These are phyloP conservation scores for Lactarius akahatsu DNA, from an alignment of 768 basidiomycete genomes.

Conservation along the genomic window DNA sequence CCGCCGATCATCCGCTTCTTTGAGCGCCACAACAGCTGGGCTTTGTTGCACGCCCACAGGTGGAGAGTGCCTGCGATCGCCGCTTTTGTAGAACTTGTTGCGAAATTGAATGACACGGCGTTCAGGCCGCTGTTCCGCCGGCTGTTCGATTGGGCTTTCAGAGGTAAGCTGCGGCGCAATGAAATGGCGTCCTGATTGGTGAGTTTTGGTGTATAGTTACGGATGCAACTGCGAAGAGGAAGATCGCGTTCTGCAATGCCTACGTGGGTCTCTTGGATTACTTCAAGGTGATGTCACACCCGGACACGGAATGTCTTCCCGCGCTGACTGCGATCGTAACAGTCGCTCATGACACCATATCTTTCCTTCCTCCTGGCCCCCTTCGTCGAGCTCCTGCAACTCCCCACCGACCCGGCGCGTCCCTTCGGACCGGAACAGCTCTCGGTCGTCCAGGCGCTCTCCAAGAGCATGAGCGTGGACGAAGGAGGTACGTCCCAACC, in stretches of 20 bases:
- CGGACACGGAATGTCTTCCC: background rate
- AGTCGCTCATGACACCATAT: conserved; percentile 91
- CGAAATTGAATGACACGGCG: conserved; percentile 87
- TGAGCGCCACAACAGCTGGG: background rate
- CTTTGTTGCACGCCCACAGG: conserved; percentile 38
- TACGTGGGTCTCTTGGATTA: conserved; percentile 75
- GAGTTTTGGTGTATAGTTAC: conserved; percentile 27
- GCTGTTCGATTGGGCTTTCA: conserved; percentile 94
- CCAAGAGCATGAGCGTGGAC: conserved; percentile 71
- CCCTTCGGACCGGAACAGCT: conserved; percentile 42
- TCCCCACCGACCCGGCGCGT: conserved; percentile 40
- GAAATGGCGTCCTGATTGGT: background rate
- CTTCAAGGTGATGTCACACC: conserved; percentile 66
- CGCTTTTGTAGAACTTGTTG: conserved; percentile 85
- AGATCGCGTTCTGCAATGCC: conserved; percentile 70
- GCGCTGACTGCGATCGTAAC: background rate
- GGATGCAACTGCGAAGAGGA: conserved; percentile 45
- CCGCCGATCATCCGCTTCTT: background rate
- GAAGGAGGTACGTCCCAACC: conserved; percentile 63
- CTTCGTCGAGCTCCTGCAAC: conserved; percentile 59
- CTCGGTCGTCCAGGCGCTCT: conserved; percentile 61
- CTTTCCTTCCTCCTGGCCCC: conserved; percentile 74
- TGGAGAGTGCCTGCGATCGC: conserved; percentile 54
- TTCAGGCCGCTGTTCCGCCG: conserved; percentile 92
- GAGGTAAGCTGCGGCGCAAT: conserved; percentile 31